Evolutionary conservation across 768 basidiomycete species (phyloP).

Genomic region (Auriscalpium orientale): DNA sequence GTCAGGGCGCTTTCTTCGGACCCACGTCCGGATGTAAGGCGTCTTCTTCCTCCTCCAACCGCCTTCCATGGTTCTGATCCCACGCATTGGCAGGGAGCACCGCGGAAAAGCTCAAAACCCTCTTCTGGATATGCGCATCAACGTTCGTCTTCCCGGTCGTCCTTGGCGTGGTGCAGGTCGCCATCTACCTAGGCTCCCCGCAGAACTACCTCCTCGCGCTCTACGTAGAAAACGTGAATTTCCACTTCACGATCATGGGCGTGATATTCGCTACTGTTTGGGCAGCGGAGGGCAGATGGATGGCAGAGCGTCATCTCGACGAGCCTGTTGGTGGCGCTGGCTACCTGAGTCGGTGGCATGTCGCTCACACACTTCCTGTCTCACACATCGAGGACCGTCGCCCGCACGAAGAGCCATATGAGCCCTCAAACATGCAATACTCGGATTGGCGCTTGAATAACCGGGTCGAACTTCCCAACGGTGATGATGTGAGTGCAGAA

Average conservation of each 20-base stretch:
- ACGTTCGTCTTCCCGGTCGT: conserved; percentile 25
- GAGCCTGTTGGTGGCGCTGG: too few relatives aligned
- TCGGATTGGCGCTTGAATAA: too few relatives aligned
- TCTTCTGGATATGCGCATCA: conserved; percentile 24
- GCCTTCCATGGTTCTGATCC: not conserved
- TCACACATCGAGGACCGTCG: too few relatives aligned
- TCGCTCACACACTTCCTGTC: too few relatives aligned
- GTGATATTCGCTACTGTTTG: conserved; percentile 23
- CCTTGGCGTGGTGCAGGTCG: conserved; percentile 18
- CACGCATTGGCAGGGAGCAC: conserved; percentile 1
- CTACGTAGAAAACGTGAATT: conserved; percentile 13
- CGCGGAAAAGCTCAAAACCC: conserved; percentile 8
- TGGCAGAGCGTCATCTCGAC: not conserved
- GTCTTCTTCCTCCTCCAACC: not conserved
- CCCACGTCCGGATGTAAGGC: not conserved
- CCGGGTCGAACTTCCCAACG: too few relatives aligned
- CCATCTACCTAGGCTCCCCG: conserved; percentile 4
- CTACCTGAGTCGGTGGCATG: too few relatives aligned
- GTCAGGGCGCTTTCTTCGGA: not conserved
- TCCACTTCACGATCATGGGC: conserved; percentile 23
- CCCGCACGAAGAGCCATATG: too few relatives aligned
- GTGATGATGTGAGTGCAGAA: too few relatives aligned
- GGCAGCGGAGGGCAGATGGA: conserved; percentile 14
- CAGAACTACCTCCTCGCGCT: conserved; percentile 9
- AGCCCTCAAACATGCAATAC: too few relatives aligned